A percentile compares a stretch with the other conserved stretches of the same genome.
These are phyloP conservation scores for Dipodascus albidus DNA, from an alignment of 805 yeast species.

Conservation along the genomic window DNA sequence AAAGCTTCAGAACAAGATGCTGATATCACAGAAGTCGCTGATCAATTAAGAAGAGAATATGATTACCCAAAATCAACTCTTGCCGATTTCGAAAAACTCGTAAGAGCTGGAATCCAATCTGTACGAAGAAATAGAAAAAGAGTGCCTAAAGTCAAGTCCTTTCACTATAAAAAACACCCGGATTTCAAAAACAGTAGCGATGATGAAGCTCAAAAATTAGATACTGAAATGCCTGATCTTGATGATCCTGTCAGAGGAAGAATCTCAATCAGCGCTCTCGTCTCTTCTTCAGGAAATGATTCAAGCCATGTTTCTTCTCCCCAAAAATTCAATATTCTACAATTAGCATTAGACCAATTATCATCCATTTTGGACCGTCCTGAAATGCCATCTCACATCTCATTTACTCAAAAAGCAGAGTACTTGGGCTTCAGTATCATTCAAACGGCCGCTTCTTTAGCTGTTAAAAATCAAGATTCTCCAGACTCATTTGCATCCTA, in stretches of 20 bases:
- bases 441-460: not conserved
- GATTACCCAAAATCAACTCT: slow-evolving; percentile 47
- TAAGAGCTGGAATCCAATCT: slow-evolving; percentile 87
- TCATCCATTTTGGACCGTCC: not conserved
- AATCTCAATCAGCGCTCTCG: not conserved
- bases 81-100: slow-evolving; percentile 77
- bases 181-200: not conserved
- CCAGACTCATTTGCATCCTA: slow-evolving; percentile 1
- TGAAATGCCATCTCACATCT: not conserved
- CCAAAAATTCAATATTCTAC: not conserved
- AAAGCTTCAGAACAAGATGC: slow-evolving; percentile 92
- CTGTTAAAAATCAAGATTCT: not conserved
- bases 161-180: not conserved
- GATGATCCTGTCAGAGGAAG: not conserved
- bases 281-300: not conserved
- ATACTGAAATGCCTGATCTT: not conserved
- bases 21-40: slow-evolving; percentile 69
- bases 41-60: slow-evolving; percentile 65
- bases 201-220: not conserved
- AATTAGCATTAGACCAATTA: not conserved
- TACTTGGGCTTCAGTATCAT: not conserved
- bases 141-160: slow-evolving; percentile 7
- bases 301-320: not conserved
- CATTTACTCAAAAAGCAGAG: not conserved
- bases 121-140: slow-evolving; percentile 66